Evolutionary conservation across 345 rosid genomes (phyloP).

Genomic region (Gynandropsis gynandra): DNA sequence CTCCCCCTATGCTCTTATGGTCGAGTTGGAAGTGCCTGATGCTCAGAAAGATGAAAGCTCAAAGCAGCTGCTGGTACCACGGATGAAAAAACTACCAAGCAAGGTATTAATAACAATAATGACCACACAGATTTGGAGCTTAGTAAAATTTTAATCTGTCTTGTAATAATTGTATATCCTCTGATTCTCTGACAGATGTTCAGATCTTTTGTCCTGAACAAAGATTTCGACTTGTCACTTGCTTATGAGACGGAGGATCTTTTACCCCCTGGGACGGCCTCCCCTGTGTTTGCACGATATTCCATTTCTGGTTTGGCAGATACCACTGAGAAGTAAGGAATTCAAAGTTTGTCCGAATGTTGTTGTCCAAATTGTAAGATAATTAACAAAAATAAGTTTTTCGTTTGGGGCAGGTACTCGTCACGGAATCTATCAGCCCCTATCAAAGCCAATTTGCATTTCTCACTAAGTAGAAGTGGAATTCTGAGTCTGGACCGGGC

Average conservation of each 20-base stretch:
- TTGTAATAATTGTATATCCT: slow-evolving; percentile 21
- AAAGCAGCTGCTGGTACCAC: slow-evolving; percentile 67
- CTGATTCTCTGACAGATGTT: slow-evolving; percentile 60
- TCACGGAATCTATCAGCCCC: slow-evolving; percentile 90
- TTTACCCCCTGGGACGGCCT: slow-evolving; percentile 65
- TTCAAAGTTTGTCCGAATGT: background rate
- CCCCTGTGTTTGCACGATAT: slow-evolving; percentile 73
- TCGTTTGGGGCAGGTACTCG: slow-evolving; percentile 53
- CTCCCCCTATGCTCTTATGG: slow-evolving; percentile 64
- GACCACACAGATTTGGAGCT: slow-evolving; percentile 11
- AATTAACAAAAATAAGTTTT: slow-evolving; percentile 3
- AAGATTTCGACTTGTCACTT: slow-evolving; percentile 90
- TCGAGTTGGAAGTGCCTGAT: slow-evolving; percentile 77
- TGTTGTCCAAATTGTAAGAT: slow-evolving; percentile 12
- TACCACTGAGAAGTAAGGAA: slow-evolving; percentile 76
- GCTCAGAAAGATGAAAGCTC: slow-evolving; percentile 59
- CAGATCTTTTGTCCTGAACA: slow-evolving; percentile 64
- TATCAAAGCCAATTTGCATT: slow-evolving; percentile 84
- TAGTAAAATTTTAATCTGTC: background rate
- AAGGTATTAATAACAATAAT: slow-evolving; percentile 47
- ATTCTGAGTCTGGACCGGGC: slow-evolving; percentile 80
- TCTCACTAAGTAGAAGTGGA: slow-evolving; percentile 92
- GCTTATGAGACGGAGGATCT: slow-evolving; percentile 67
- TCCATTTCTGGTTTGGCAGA: slow-evolving; percentile 76
- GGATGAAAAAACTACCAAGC: slow-evolving; percentile 95